Base-by-base conservation (phyloP, 192 early-diverging fungal genomes). In the Coemansia sp. region DNA sequence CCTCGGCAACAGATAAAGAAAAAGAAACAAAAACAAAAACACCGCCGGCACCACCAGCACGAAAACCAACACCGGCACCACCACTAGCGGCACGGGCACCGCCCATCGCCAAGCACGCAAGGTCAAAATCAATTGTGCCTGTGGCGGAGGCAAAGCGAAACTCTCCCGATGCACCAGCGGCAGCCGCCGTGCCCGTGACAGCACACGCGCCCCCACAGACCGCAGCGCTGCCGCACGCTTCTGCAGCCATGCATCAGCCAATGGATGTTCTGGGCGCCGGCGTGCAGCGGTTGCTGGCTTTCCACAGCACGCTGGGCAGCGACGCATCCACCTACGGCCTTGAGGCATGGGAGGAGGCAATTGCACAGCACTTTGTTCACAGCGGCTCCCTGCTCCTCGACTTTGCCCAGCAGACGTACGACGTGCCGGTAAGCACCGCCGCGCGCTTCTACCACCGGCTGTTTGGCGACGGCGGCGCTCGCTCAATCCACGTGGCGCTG, bases 401-500 rank as follows among this genome's bases (percentile, higher is more conserved):
- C 25, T 29, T 67, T 10, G 64, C 64, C 19, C 36, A 33, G 9
- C 71, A 67, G 38, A 55, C 36, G 36, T 67, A 67, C 24, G 71
- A 74, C 36, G 42, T 74, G 47, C 64, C 64, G 0, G 60, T 34
- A 1, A 55, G 50, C 28, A 59, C 71, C 8, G 64, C 62, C 10
- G 64, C 55, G 1, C 51, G 71, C 10, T 67, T 74, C 48, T 74
- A 74, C 53, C 43, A 63, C 48, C 40, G 51, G n/a, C 36, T 74
- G 50, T 74, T 74, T 40, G 34, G 25, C 48, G 64, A 67, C 23
- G 71, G 63, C 35, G 37, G 37, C 2, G 58, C 49, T 18, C 41
- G 33, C 14, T 52, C 64, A 1, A 67, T 74, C 9, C 60, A 67
- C 48, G 33, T 74, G 18, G 64, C 64, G 14, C 44, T 74, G 33